Evolutionary conservation across 495 filamentous ascomycete species (phyloP).

Genomic region (Daldinia childiae): DNA sequence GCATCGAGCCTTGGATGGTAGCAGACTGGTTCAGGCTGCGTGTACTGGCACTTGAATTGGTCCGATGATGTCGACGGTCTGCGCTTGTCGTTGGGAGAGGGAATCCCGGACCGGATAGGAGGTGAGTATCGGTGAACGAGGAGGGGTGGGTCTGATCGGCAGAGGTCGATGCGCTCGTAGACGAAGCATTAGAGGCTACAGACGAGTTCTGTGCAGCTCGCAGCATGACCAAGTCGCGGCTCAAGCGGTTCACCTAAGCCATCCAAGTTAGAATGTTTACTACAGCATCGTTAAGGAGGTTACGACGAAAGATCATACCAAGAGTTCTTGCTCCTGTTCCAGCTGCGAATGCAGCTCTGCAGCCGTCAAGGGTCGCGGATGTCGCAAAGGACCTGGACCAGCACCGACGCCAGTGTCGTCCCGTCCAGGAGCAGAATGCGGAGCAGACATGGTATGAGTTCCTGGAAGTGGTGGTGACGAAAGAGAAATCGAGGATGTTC

Average conservation of each 20-base stretch:
- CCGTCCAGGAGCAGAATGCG: slow-evolving; percentile 43
- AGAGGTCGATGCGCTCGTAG: slow-evolving; percentile 63
- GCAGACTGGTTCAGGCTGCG: slow-evolving; percentile 63
- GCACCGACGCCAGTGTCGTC: slow-evolving; percentile 67
- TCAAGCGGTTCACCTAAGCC: slow-evolving; percentile 85
- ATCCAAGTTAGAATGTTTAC: slow-evolving; percentile 12
- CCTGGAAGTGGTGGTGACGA: slow-evolving; percentile 61
- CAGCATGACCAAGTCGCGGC: slow-evolving; percentile 81
- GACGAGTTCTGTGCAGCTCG: slow-evolving; percentile 82
- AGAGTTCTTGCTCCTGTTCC: slow-evolving; percentile 94
- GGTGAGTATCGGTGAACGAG: slow-evolving; percentile 45
- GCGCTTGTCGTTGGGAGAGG: slow-evolving; percentile 50
- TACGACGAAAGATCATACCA: slow-evolving; percentile 64
- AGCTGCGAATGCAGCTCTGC: slow-evolving; percentile 86
- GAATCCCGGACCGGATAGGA: slow-evolving; percentile 50
- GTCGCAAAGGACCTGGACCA: slow-evolving; percentile 77
- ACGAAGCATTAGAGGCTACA: slow-evolving; percentile 82
- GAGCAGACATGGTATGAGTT: slow-evolving; percentile 46
- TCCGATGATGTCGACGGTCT: slow-evolving; percentile 55
- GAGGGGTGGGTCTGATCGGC: slow-evolving; percentile 48
- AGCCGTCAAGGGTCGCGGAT: slow-evolving; percentile 84
- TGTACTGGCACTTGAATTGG: slow-evolving; percentile 61
- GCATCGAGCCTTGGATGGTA: slow-evolving; percentile 44
- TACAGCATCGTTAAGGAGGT: background rate
- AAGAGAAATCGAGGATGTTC: slow-evolving; percentile 58